Evolutionary conservation across 176 grass and related monocot species (phyloP).

Genomic region (Oryza meridionalis): DNA sequence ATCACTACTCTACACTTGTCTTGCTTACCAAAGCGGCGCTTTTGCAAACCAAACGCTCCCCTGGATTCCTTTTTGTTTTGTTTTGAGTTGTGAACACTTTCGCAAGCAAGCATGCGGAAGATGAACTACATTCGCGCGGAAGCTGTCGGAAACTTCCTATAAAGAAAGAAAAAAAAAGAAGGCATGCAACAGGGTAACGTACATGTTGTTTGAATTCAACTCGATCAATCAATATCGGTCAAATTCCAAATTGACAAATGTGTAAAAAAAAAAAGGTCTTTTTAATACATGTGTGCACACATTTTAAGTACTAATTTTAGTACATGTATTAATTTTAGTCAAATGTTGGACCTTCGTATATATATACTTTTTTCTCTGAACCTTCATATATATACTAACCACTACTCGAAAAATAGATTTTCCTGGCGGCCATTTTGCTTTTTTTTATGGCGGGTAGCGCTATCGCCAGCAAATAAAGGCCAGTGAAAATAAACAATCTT

Average conservation of each 20-base stretch:
- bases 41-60: conserved; percentile 29
- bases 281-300: not conserved
- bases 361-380: too few species aligned
- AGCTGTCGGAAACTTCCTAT: conserved; percentile 49
- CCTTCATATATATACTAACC: too few species aligned
- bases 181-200: not conserved
- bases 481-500: too few species aligned
- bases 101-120: conserved; percentile 11
- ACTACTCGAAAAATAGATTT: too few species aligned
- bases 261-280: not conserved
- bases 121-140: conserved; percentile 16
- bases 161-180: conserved; percentile 12
- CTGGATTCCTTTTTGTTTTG: conserved; percentile 59
- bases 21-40: not conserved
- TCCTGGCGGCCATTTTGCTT: too few species aligned
- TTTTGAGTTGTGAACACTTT: conserved; percentile 31
- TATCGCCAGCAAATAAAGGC: too few species aligned
- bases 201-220: not conserved
- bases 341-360: not conserved
- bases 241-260: not conserved
- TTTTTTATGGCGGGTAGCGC: too few species aligned
- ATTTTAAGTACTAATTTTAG: not conserved
- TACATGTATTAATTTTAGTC: too few species aligned
- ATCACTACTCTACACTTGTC: not conserved
- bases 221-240: not conserved